Percentiles rank a stretch among this genome's conserved stretches.
These are phyloP conservation scores for Trichoderma sp. DNA, from an alignment of 2,329 filamentous ascomycete genomes.

Conservation along the genomic window DNA sequence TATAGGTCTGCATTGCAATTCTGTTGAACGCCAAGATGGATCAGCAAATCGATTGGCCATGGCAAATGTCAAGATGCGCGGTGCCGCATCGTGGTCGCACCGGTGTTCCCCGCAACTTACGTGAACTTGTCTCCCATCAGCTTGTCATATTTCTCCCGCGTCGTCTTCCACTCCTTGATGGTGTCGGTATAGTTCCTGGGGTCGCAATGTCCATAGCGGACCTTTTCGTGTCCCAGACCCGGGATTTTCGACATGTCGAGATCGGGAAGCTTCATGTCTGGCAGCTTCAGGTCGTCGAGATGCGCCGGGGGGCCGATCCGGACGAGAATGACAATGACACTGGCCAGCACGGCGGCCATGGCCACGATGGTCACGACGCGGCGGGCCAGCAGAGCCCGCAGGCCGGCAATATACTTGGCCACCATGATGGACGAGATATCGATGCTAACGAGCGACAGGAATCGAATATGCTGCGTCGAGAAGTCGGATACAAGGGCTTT, in stretches of 20 bases:
- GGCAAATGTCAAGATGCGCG: background rate
- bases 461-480: conserved; percentile 5
- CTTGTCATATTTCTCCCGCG: conserved; percentile 44
- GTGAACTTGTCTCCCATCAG: conserved; percentile 34
- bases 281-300: conserved; percentile 10
- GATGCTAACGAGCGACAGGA: conserved; percentile 14
- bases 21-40: conserved; percentile 15
- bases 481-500: conserved; percentile 6
- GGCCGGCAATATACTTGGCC: conserved; percentile 23
- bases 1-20: conserved; percentile 34
- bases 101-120: conserved; percentile 26
- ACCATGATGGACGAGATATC: conserved; percentile 16
- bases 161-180: conserved; percentile 21
- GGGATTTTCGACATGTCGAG: conserved; percentile 23
- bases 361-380: conserved; percentile 22
- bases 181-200: conserved; percentile 16
- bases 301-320: conserved; percentile 15
- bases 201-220: conserved; percentile 10
- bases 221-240: background rate
- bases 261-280: conserved; percentile 20
- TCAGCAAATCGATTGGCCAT: background rate
- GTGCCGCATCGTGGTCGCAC: background rate
- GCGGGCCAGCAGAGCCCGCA: conserved; percentile 19
- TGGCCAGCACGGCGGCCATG: conserved; percentile 16
- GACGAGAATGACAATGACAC: conserved; percentile 21